Base-by-base conservation (phyloP, 2,329 filamentous ascomycete species). In the Xylariaceae sp. region DNA sequence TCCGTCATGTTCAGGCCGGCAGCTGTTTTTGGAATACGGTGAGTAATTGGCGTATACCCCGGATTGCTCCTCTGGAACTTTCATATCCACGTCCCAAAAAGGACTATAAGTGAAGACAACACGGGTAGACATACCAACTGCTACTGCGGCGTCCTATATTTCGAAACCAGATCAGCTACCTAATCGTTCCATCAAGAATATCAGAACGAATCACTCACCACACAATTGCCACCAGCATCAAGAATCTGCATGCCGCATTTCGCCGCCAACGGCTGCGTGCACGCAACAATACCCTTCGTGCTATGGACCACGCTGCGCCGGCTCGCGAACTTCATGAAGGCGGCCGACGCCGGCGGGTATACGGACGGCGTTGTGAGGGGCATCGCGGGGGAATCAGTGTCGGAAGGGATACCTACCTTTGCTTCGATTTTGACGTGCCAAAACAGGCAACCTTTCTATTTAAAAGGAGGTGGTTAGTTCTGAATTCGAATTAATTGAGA, bases 1-100 rank as follows among this genome's bases (percentile, higher is more conserved):
- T 98, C 93, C 0, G 92, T 95, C 62, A 97, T 80, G 68, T 96
- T 97, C 45, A 98, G 75, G 5, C 83, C 90, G 23, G 93, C 93
- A 36, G 93, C 92, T 88, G 47, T 3, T 5, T 4, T 11, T 1
- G 6, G 20, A n/a, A n/a, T n/a, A n/a, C n/a, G n/a, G n/a, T n/a
- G n/a, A n/a, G n/a, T n/a, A n/a, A n/a, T n/a, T n/a, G 36, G n/a
- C 6, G 22, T 23, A 1, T 5, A 40, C n/a, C n/a, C n/a, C n/a
- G n/a, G n/a, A n/a, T n/a, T n/a, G n/a, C n/a, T n/a, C n/a, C n/a
- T n/a, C n/a, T n/a, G n/a, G n/a, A n/a, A 19, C 37, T 8, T 17
- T 29, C 20, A 22, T 40, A 10, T 19, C 19, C 32, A 25, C 11
- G 19, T 16, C 14, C 5, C 6, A 37, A 21, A n/a, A 17, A 6